Percentiles rank a stretch among this genome's conserved stretches.
Evolutionary conservation across 1,284 basidiomycete genomes (phyloP).

Genomic region (Pterula multifida): DNA sequence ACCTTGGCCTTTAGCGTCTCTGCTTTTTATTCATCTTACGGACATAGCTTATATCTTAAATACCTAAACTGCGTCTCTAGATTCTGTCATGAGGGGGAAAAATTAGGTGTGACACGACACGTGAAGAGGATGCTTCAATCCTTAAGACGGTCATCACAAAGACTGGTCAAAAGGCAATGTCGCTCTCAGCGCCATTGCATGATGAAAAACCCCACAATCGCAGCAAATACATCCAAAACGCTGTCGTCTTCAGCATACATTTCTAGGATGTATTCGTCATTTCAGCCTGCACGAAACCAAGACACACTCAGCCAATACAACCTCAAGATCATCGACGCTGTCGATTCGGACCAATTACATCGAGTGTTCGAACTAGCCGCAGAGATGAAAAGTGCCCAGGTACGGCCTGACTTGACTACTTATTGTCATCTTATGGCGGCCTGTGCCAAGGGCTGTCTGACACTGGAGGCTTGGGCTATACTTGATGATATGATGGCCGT

Average conservation of each 20-base stretch:
- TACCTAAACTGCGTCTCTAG: background rate
- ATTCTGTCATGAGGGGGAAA: background rate
- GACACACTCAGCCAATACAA: too few species aligned
- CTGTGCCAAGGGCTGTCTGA: slow-evolving; percentile 26
- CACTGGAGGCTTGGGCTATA: slow-evolving; percentile 52
- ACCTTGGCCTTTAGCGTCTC: background rate
- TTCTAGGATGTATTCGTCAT: too few species aligned
- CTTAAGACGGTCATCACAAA: background rate
- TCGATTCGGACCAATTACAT: background rate
- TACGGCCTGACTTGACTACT: slow-evolving; percentile 37
- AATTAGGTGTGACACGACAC: background rate
- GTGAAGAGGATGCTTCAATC: background rate
- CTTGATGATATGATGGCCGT: slow-evolving; percentile 59
- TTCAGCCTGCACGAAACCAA: too few species aligned
- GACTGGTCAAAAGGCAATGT: background rate
- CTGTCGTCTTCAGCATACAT: too few species aligned
- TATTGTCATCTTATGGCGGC: slow-evolving; percentile 46
- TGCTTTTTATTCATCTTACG: background rate
- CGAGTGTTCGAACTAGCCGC: slow-evolving; percentile 21
- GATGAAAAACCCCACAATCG: too few species aligned
- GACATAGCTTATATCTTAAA: background rate
- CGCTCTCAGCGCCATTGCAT: background rate
- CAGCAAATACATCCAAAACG: too few species aligned
- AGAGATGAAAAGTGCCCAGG: slow-evolving; percentile 42
- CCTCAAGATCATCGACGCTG: background rate